phyloP scores from a whole-genome alignment of 352 stramenopile genomes.

The Globisporangium perplexum region DNA sequence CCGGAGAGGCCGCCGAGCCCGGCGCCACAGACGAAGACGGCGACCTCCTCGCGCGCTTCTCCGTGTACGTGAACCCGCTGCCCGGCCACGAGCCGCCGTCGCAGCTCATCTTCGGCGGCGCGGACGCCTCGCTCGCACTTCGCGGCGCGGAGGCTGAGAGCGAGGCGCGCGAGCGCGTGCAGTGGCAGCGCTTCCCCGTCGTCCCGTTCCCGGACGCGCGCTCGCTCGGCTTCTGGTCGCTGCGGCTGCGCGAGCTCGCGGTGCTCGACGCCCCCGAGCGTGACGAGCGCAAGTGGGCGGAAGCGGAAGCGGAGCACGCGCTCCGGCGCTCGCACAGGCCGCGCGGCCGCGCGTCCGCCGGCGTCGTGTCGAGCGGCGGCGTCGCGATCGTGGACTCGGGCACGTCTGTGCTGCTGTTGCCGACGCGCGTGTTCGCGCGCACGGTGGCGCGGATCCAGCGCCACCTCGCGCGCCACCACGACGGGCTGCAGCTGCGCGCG shows the following conservation, averaged over 20 bases:
- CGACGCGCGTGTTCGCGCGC: conserved; percentile 8
- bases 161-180: no score
- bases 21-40: no score
- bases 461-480: conserved; percentile 1
- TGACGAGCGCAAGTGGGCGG: no score
- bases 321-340: neutral
- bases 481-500: conserved; percentile 10
- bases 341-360: no score
- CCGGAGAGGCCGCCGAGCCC: no score
- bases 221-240: no score
- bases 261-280: no score
- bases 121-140: conserved; percentile 20
- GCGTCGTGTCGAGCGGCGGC: neutral
- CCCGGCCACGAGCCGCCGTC: conserved; percentile 17
- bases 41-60: conserved; percentile 16
- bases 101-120: conserved; percentile 29
- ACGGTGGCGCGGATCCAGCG: conserved; percentile 17
- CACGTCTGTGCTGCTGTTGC: conserved; percentile 30
- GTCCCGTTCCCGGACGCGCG: no score
- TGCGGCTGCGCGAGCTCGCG: neutral
- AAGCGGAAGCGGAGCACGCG: no score
- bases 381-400: conserved; percentile 33
- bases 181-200: no score
- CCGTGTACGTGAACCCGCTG: conserved; percentile 31
- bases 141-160: neutral